A percentile compares a stretch with the other conserved stretches of the same genome.
Evolutionary conservation across 768 basidiomycete species (phyloP).

Genomic region (Mycena venus): DNA sequence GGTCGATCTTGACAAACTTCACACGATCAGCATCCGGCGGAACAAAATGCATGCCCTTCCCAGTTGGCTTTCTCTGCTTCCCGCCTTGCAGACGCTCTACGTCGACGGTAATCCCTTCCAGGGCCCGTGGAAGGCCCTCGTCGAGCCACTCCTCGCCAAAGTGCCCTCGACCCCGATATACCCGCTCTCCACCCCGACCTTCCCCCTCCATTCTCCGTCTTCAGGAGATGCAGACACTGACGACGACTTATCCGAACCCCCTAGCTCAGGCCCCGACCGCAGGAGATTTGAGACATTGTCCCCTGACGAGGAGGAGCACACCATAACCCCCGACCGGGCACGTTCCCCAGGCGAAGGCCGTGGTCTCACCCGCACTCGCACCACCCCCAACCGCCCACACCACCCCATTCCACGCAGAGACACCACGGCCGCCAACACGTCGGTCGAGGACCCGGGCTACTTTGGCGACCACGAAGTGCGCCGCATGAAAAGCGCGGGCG

Average conservation of each 20-base stretch:
- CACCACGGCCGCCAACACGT: constrained; percentile 44
- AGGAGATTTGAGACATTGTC: constrained; percentile 35
- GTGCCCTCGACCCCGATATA: constrained; percentile 70
- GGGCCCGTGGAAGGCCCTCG: constrained; percentile 91
- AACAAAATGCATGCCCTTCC: constrained; percentile 92
- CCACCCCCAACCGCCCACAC: constrained; percentile 73
- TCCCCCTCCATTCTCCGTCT: constrained; percentile 63
- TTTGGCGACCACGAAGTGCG: constrained; percentile 73
- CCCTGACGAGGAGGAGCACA: constrained; percentile 77
- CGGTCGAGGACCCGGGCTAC: constrained; percentile 58
- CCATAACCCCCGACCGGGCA: constrained; percentile 75
- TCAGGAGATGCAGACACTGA: constrained; percentile 56
- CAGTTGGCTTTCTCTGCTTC: constrained; percentile 95
- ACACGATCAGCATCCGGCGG: constrained; percentile 89
- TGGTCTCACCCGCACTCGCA: constrained; percentile 77
- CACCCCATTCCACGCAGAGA: constrained; percentile 57
- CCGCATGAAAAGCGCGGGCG: constrained; percentile 91
- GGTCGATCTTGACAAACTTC: constrained; percentile 80
- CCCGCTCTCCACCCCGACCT: constrained; percentile 75
- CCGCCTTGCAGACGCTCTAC: constrained; percentile 85
- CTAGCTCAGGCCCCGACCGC: constrained; percentile 52
- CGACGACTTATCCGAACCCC: constrained; percentile 70
- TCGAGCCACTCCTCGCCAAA: constrained; percentile 85
- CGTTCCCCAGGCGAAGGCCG: constrained; percentile 54
- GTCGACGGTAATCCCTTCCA: constrained; percentile 98